These are phyloP conservation scores for Prunus mongolica DNA, from an alignment of 306 rosid genomes.

Conservation along the genomic window DNA sequence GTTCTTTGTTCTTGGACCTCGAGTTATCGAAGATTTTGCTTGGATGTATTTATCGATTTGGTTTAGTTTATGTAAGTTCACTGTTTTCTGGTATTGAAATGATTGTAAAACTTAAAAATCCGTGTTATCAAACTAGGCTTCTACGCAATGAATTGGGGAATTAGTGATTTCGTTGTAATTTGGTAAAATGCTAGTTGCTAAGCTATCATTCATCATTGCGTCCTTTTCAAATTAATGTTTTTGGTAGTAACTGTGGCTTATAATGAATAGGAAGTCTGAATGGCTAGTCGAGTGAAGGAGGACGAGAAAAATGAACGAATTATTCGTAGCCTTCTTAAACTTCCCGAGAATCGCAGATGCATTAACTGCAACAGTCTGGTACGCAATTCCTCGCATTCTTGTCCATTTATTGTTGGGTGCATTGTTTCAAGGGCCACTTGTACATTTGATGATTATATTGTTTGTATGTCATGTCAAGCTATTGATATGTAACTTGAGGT, in stretches of 20 bases:
- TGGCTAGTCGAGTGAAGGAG: constrained; percentile 78
- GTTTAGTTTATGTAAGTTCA: not conserved
- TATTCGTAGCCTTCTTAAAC: constrained; percentile 88
- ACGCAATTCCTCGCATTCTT: constrained; percentile 19
- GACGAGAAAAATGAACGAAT: constrained; percentile 84
- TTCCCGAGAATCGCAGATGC: constrained; percentile 74
- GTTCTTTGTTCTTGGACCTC: not conserved
- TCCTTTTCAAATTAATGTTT: constrained; percentile 3
- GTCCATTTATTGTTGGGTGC: not conserved
- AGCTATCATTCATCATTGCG: not conserved
- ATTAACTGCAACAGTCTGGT: constrained; percentile 91
- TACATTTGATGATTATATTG: constrained; percentile 1
- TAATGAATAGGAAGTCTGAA: constrained; percentile 40
- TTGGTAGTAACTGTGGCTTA: constrained; percentile 19
- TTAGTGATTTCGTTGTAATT: not conserved
- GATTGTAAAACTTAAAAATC: not conserved
- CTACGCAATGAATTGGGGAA: not conserved
- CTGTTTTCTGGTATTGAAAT: not conserved
- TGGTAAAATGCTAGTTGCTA: not conserved
- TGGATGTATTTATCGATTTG: not conserved
- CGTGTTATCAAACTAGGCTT: not conserved
- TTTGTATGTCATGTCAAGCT: not conserved
- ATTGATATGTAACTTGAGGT: not conserved
- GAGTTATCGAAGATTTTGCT: not conserved
- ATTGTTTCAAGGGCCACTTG: not conserved